Evolutionary conservation across 2,329 filamentous ascomycete genomes (phyloP), one percentile per base, ranked within the genome.

Genomic region (Aspergillus latus): DNA sequence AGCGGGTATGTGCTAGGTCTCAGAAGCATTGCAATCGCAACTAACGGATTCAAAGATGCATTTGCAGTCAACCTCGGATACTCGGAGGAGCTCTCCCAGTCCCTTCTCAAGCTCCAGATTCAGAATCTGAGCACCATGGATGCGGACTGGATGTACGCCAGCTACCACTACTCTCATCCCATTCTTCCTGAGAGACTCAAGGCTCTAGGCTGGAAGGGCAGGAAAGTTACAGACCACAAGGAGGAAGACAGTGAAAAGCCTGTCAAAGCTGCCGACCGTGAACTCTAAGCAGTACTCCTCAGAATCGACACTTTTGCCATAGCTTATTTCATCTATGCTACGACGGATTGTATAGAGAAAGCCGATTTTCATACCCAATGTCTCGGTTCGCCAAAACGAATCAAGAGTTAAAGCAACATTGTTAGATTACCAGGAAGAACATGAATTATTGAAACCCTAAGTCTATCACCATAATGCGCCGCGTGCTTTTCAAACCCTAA

Each of bases 101-200:
- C 91, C 21, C 84, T 99, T 61, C 92, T 99, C 78, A 97, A 97
- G 80, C 88, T 99, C 51, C 95, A 99, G 78, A 91, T 97, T 69
- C 92, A 97, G 80, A 99, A 99, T 72, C 82, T 99, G 64, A 96
- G 91, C 76, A 95, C 90, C 59, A 97, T 99, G 93, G 94, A 99
- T 68, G 94, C 94, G 29, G 95, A 99, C 77, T 96, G 90, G 89
- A 86, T 97, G 84, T 99, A 96, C 76, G 94, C 94, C 52, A 95
- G 88, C 77, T 99, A 97, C 81, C 92, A 99, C 79, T 97, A 95
- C 82, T 97, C 93, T 26, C 94, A 99, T 77, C 94, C 94, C 1
- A 97, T 97, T 64, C 80, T 99, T 64, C 89, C 92, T 1, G 95
- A 99, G 82, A 86, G 94, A 68, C 82, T 99, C 67, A 90, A 89